Percentiles rank a stretch among this genome's conserved stretches.
Conservation (phyloP, 192 early-diverging fungal genomes). For the Mortierella antarctica region DNA sequence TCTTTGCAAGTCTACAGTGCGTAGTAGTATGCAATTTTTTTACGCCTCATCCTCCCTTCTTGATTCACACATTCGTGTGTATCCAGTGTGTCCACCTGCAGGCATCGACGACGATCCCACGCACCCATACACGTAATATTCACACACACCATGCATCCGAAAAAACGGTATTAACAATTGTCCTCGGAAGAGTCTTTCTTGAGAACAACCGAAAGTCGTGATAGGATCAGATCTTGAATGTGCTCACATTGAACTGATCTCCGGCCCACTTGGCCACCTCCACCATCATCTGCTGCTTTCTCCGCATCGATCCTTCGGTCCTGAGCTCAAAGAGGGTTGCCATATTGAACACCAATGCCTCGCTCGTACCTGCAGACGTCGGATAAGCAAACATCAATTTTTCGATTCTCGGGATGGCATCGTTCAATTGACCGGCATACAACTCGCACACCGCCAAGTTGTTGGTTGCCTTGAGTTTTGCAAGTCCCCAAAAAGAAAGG, state of each 20-base stretch:
- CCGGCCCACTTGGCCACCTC: constrained; percentile 61
- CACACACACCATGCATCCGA: too few relatives aligned
- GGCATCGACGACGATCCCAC: too few relatives aligned
- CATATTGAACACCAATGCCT: constrained; percentile 60
- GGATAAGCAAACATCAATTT: constrained; percentile 52
- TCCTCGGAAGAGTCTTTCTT: too few relatives aligned
- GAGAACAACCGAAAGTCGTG: neutral
- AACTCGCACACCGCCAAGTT: constrained; percentile 63
- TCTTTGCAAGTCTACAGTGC: too few relatives aligned
- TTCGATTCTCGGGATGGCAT: constrained; percentile 57
- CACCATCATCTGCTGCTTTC: constrained; percentile 56
- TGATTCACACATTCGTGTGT: too few relatives aligned
- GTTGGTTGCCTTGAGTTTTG: constrained; percentile 48
- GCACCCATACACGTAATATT: too few relatives aligned
- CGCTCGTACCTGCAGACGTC: constrained; percentile 57
- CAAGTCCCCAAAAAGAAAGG: neutral
- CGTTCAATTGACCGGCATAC: constrained; percentile 59
- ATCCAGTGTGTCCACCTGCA: too few relatives aligned
- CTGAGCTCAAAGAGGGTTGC: constrained; percentile 65
- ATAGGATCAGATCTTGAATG: constrained; percentile 54
- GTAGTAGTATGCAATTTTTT: too few relatives aligned
- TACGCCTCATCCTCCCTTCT: too few relatives aligned
- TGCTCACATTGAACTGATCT: constrained; percentile 59
- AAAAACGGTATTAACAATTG: too few relatives aligned
- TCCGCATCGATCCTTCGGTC: constrained; percentile 51